Conservation (phyloP, 768 basidiomycete genomes). For the Boletus edulis region DNA sequence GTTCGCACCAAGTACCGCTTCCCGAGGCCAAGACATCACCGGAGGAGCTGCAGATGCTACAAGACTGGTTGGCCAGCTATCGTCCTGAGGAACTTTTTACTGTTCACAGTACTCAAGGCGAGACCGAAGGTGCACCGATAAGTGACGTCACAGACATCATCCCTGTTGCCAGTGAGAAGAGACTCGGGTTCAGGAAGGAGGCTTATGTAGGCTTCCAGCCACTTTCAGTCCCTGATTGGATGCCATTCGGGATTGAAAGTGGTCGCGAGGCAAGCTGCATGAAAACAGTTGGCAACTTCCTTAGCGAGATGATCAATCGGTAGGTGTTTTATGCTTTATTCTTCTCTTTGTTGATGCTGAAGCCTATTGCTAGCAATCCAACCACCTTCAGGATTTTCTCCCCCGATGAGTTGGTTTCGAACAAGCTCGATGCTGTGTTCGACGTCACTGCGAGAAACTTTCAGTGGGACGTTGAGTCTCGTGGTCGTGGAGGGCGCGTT, state of each 20-base stretch:
- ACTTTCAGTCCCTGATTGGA: slow-evolving; percentile 68
- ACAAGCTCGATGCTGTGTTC: slow-evolving; percentile 83
- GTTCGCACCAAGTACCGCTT: slow-evolving; percentile 87
- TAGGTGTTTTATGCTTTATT: slow-evolving; percentile 27
- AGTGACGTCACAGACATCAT: slow-evolving; percentile 57
- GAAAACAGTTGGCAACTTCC: slow-evolving; percentile 61
- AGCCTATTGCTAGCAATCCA: slow-evolving; percentile 54
- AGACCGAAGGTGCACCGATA: slow-evolving; percentile 47
- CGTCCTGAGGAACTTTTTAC: slow-evolving; percentile 65
- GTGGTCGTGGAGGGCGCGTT: slow-evolving; percentile 74
- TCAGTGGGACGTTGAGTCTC: slow-evolving; percentile 76
- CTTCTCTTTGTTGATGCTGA: neutral
- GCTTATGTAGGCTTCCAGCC: slow-evolving; percentile 60
- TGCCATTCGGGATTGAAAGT: slow-evolving; percentile 45
- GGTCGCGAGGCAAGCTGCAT: slow-evolving; percentile 72
- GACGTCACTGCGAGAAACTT: slow-evolving; percentile 69
- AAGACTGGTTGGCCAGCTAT: slow-evolving; percentile 76
- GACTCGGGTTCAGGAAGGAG: slow-evolving; percentile 70
- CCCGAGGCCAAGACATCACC: slow-evolving; percentile 62
- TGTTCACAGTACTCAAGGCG: neutral
- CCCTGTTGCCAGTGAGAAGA: slow-evolving; percentile 51
- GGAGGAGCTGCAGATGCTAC: slow-evolving; percentile 61
- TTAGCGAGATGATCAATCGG: slow-evolving; percentile 56
- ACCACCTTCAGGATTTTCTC: slow-evolving; percentile 84
- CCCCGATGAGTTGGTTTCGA: slow-evolving; percentile 84